Base-by-base conservation (phyloP, 768 basidiomycete species). In the Rhizopogon sp. region DNA sequence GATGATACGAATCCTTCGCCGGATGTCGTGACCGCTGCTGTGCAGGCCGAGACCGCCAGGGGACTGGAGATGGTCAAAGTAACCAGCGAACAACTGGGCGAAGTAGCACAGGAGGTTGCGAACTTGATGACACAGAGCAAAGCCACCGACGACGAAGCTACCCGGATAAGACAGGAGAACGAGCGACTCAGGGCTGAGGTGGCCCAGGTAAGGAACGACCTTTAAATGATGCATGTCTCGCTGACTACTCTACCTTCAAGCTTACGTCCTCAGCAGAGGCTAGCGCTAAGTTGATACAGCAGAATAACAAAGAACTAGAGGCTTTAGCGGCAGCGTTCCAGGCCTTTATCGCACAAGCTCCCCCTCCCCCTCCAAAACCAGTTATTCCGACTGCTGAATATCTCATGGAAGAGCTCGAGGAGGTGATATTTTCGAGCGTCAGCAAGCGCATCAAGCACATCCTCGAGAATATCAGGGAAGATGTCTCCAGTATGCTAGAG, bases 51-150 rank as follows among this genome's bases (percentile, higher is more conserved):
- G 28, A 25, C 55, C 2, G 42, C 31, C 39, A 40, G 20, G 33
- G 39, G 22, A 3, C 16, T 56, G 29, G 22, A 20, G 16, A 25
- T 8, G 0, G 33, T 56, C 54, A 35, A 35, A 43, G n/a, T 14
- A 22, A 65, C 62, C 6, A 64, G 61, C 25, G 56, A 59, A 55
- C 72, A 75, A 28, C 67, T 76, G 7, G 64, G 59, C n/a, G 50
- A 22, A n/a, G 50, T 68, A 31, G 69, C 67, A 8, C 58, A 66
- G 43, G 70, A 66, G 39, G 67, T 72, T 17, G 68, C 62, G 33
- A 64, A 67, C n/a, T 43, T 70, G 39, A 72, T 70, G 53, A 61
- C 55, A 4, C 72, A 69, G 43, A 60, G 63, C 35, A 52, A 70
- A 25, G 50, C 14, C 49, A 56, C 65, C 50, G 68, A 68, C 39